Conservation (phyloP, 139 green algal species). For the Limnomonas spitsbergensis region DNA sequence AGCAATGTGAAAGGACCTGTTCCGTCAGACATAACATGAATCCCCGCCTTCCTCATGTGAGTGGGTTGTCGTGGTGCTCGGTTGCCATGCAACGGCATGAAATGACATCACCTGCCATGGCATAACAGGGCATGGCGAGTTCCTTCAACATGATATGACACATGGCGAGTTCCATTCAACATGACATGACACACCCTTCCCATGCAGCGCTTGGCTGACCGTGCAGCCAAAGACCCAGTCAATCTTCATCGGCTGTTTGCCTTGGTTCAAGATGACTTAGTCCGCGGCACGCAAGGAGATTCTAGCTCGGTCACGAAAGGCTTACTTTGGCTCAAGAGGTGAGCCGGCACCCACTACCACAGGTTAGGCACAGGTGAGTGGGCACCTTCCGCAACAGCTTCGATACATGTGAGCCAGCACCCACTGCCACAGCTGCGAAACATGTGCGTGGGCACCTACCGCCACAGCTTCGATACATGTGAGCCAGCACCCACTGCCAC, state of each 20-base stretch:
- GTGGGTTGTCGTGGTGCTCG: too few species aligned
- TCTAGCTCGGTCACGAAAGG: slow-evolving; percentile 64
- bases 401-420: too few species aligned
- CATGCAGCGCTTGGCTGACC: slow-evolving; percentile 44
- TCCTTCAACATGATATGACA: too few species aligned
- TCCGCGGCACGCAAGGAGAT: slow-evolving; percentile 32
- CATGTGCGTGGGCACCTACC: not conserved
- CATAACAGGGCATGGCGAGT: too few species aligned
- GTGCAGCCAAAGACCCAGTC: slow-evolving; percentile 36
- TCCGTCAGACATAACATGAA: too few species aligned
- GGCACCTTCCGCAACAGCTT: not conserved
- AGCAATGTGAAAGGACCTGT: too few species aligned
- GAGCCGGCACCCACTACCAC: not conserved
- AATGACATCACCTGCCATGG: too few species aligned
- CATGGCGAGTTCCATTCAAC: too few species aligned
- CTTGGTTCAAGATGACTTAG: slow-evolving; percentile 68
- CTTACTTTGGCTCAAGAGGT: slow-evolving; percentile 75
- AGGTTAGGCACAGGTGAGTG: not conserved
- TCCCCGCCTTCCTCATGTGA: too few species aligned
- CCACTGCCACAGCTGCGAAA: not conserved
- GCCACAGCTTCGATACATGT: not conserved
- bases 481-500: too few species aligned
- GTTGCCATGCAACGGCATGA: too few species aligned
- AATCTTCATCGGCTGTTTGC: slow-evolving; percentile 49
- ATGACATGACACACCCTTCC: not conserved